Conservation (phyloP, 164 flowering plant species). For the Liriodendron chinense region DNA sequence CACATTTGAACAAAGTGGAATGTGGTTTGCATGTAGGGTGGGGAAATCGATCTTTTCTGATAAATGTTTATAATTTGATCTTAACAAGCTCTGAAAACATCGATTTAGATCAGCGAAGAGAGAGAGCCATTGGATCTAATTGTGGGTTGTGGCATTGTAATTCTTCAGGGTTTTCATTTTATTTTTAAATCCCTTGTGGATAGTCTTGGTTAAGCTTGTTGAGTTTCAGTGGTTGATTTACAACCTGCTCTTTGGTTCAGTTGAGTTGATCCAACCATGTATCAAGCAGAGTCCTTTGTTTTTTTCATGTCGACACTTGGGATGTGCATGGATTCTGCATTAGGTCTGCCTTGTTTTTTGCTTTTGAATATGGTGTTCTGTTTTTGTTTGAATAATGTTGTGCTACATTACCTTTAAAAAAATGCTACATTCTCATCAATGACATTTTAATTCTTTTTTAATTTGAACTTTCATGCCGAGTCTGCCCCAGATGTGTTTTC, state of each 20-base stretch:
- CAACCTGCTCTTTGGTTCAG: not conserved
- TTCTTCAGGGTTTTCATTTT: too few relatives aligned
- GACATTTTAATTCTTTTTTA: too few relatives aligned
- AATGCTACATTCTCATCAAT: not conserved
- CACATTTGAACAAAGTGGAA: not conserved
- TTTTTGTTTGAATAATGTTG: not conserved
- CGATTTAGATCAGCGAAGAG: not conserved
- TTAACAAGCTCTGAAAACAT: not conserved
- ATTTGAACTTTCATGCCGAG: too few relatives aligned
- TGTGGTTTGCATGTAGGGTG: too few relatives aligned
- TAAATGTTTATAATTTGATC: not conserved
- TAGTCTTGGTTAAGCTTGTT: not conserved
- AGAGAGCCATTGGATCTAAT: not conserved
- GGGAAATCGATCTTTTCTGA: too few relatives aligned
- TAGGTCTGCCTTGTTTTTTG: too few relatives aligned
- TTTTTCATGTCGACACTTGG: conserved; percentile 1
- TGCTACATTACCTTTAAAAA: not conserved
- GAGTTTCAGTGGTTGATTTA: not conserved
- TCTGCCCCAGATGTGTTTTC: too few relatives aligned
- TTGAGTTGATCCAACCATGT: not conserved
- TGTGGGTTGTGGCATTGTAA: not conserved
- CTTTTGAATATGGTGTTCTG: too few relatives aligned
- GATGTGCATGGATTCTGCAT: too few relatives aligned
- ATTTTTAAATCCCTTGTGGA: too few relatives aligned
- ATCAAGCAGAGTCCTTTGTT: not conserved